Evolutionary conservation across 1,284 basidiomycete genomes (phyloP), one percentile per base, ranked within the genome.

Genomic region (Sporisorium graminicola): DNA sequence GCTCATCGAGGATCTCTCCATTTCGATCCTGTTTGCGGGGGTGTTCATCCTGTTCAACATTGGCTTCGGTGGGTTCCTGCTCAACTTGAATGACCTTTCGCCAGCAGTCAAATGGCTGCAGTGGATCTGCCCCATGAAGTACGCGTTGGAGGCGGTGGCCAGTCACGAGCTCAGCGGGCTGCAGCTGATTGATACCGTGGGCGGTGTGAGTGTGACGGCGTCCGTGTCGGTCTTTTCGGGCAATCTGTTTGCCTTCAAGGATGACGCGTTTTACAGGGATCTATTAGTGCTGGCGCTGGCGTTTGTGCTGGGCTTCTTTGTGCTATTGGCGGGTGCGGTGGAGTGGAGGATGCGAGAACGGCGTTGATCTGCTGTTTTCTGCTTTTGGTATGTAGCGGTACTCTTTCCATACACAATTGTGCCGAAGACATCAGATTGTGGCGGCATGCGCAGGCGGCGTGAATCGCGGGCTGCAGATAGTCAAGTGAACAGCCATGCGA

Each of bases 21-120:
- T 72, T 4, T 66, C 77, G 9, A 76, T 81, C 51, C 66, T 82
- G 2, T 51, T 73, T 2, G 77, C 67, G 2, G 74, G 74, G 13
- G n/a, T 71, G 6, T 74, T 69, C 40, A 70, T 81, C 47, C 64
- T 82, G 24, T 80, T 82, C 75, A 77, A 82, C 62, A 69, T 82
- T 14, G 79, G 67, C 1, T 79, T 81, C 31, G 79, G 71, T 5
- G 81, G 81, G 18, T 82, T 82, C 63, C 26, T 82, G 59, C 61
- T 82, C 54, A 79, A 79, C 47, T 47, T 82, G 20, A 66, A 76
- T 40, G 59, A 71, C 29, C 70, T 82, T 22, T 65, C 73, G 2
- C 27, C 26, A 0, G 79, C 70, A 9, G 66, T 82, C n/a, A 37
- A 65, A 22, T 82, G 81, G 81, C 42, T 82, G 22, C 72, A 76